Conservation (phyloP, 805 yeast genomes). For the Hanseniaspora guilliermondii region DNA sequence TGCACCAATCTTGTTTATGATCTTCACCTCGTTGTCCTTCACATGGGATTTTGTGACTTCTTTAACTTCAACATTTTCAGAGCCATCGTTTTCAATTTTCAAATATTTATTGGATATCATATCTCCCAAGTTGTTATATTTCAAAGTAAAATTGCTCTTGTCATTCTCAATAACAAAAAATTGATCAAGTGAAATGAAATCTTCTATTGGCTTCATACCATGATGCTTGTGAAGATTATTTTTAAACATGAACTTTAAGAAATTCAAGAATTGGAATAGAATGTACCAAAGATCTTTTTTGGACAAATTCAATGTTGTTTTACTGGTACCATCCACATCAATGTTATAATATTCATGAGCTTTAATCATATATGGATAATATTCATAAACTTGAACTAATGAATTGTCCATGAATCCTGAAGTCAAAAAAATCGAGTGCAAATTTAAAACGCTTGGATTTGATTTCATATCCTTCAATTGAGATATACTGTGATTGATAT, state of each 20-base stretch:
- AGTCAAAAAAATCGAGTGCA: conserved; percentile 76
- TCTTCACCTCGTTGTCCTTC: not conserved
- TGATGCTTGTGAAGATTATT: conserved; percentile 6
- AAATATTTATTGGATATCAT: conserved; percentile 6
- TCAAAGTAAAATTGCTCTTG: not conserved
- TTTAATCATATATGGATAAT: conserved; percentile 64
- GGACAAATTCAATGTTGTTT: conserved; percentile 18
- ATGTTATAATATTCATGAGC: conserved; percentile 56
- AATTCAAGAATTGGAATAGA: conserved; percentile 68
- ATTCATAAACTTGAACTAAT: conserved; percentile 70
- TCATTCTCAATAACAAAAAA: conserved; percentile 55
- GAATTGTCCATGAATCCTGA: conserved; percentile 74
- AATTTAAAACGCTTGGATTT: conserved; percentile 48
- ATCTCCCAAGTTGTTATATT: conserved; percentile 3
- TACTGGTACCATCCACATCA: conserved; percentile 11
- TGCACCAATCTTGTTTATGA: conserved; percentile 6
- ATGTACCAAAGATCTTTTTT: conserved; percentile 27
- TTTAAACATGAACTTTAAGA: conserved; percentile 5
- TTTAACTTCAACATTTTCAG: not conserved
- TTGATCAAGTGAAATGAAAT: conserved; percentile 52
- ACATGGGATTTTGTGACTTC: not conserved
- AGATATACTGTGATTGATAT: conserved; percentile 56
- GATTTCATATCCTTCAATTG: conserved; percentile 23
- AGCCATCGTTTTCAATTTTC: not conserved
- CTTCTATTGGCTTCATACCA: conserved; percentile 28